Evolutionary conservation across 2,329 filamentous ascomycete genomes (phyloP), one percentile per base, ranked within the genome.

Genomic region (Diaporthe citriasiana): DNA sequence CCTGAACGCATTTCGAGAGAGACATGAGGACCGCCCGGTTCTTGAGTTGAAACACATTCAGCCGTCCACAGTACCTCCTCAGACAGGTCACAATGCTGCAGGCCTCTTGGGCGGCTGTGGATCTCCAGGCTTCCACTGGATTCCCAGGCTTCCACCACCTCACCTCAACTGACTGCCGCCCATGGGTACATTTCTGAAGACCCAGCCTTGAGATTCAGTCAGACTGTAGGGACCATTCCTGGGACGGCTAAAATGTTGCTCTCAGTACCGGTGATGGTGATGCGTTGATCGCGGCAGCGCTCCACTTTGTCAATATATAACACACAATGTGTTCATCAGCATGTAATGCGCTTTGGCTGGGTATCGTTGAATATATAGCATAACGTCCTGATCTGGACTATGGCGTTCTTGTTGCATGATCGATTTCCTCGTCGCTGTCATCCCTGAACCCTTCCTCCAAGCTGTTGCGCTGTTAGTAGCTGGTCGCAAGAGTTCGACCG

Each of bases 381-480:
- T 45, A 7, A 51, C 40, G 30, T 19, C n/a, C 9, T 63, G 55
- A 25, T 13, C 22, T 55, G 47, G n/a, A 51, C 45, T 75, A 71
- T 45, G 75, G 78, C 70, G 76, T 74, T 55, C 77, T 69, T 27
- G 19, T 33, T 17, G 65, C 57, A 22, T 55, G 50, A 17, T 71
- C 73, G 7, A 40, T 70, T 71, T 91, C 90, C 50, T 92, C 90
- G 72, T 93, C 91, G 80, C 92, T 94, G 78, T 93, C 92, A 81
- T 94, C 93, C 83, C 90, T 89, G 80, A 94, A 94, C 0, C 92
- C 93, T 79, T 93, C 89, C 81, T 96, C 94, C 69, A 96, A 82
- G 78, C 86, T 87, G 75, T 51, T 76, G 53, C 71, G 68, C 57
- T 73, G 60, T 76, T 57, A 73, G 73, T 72, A 74, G 22, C 35